Conservation (phyloP, 148 eudicot genomes). For the Fagopyrum tataricum region DNA sequence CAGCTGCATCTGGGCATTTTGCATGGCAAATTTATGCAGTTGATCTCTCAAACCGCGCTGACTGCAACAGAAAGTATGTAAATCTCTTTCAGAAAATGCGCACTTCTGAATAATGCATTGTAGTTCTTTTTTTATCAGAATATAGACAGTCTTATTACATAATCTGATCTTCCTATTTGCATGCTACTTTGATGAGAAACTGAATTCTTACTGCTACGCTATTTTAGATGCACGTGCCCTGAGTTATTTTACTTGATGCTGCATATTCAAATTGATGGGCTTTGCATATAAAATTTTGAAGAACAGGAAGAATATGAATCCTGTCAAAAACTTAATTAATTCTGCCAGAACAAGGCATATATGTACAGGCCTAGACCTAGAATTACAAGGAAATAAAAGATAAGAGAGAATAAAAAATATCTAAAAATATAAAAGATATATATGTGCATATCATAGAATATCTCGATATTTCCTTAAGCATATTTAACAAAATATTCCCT, state of each 20-base stretch:
- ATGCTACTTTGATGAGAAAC: background rate
- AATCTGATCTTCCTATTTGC: background rate
- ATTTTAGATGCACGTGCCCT: background rate
- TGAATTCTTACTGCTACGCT: background rate
- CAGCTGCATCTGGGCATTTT: slow-evolving; percentile 63
- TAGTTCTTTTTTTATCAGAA: background rate
- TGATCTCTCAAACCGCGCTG: slow-evolving; percentile 68
- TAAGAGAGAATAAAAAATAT: too few species aligned
- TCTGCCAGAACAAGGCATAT: too few species aligned
- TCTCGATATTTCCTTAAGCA: too few species aligned
- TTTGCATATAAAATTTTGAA: background rate
- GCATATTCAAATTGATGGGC: background rate
- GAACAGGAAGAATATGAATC: too few species aligned
- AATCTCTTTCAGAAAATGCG: background rate
- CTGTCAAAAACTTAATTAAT: too few species aligned
- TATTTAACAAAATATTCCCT: too few species aligned
- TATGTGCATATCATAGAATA: too few species aligned
- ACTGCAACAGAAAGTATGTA: slow-evolving; percentile 80
- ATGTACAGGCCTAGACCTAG: too few species aligned
- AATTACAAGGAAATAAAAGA: too few species aligned
- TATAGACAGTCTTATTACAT: background rate
- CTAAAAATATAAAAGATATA: too few species aligned
- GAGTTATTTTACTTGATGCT: background rate
- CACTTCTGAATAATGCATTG: background rate
- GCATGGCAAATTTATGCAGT: slow-evolving; percentile 82